Percentiles rank a stretch among this genome's conserved stretches.
Evolutionary conservation across 129 eudicot genomes (phyloP).

Genomic region (Tagetes patula): DNA sequence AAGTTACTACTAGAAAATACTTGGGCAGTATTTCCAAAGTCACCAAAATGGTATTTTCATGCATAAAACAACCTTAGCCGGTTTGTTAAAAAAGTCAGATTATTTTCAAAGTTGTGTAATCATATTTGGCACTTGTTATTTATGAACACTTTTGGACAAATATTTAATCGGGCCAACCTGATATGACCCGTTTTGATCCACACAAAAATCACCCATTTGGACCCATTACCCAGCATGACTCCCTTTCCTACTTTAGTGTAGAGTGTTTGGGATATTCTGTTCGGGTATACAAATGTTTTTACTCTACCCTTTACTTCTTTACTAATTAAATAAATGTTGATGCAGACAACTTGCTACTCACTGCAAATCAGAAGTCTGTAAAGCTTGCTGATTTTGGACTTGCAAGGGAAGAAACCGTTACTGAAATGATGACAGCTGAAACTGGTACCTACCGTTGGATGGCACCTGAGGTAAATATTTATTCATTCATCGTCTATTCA

Average conservation of each 20-base stretch:
- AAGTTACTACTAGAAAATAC: not conserved
- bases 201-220: not conserved
- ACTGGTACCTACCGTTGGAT: conserved; percentile 99
- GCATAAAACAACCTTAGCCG: not conserved
- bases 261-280: not conserved
- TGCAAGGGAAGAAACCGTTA: conserved; percentile 96
- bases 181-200: not conserved
- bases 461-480: conserved; percentile 91
- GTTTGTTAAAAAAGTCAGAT: not conserved
- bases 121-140: not conserved
- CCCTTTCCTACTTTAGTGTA: not conserved
- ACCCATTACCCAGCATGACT: not conserved
- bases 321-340: conserved; percentile 22
- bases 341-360: conserved; percentile 88
- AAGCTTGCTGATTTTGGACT: conserved; percentile 99
- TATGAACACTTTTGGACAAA: not conserved
- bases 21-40: too few species aligned
- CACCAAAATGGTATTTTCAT: not conserved
- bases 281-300: not conserved
- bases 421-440: conserved; percentile 99
- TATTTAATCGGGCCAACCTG: not conserved
- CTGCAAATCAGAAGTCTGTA: conserved; percentile 88
- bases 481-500: not conserved
- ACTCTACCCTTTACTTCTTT: conserved; percentile 4
- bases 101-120: not conserved